Evolutionary conservation across 164 flowering plant genomes (phyloP).

Genomic region (Platanus orientalis): DNA sequence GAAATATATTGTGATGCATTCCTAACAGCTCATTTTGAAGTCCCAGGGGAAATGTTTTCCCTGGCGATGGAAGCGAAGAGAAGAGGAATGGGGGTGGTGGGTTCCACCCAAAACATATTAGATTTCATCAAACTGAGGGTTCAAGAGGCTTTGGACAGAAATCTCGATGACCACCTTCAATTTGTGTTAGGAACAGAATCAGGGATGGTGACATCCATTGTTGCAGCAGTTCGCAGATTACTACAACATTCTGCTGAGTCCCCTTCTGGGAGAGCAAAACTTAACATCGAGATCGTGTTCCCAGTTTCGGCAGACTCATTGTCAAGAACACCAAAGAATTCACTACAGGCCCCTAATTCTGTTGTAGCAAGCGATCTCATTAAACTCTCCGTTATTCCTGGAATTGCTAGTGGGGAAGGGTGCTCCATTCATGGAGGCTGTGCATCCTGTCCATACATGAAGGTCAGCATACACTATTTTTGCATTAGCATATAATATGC

Average conservation of each 20-base stretch:
- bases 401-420: conserved; percentile 94
- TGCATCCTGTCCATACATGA: conserved; percentile 99
- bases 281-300: conserved; percentile 84
- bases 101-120: conserved; percentile 92
- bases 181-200: conserved; percentile 97
- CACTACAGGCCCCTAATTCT: conserved; percentile 28
- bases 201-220: conserved; percentile 97
- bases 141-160: conserved; percentile 78
- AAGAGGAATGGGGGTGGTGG: conserved; percentile 99
- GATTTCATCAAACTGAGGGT: conserved; percentile 84
- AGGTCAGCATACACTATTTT: conserved; percentile 43
- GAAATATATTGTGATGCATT: conserved; percentile 91
- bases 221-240: conserved; percentile 59
- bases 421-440: conserved; percentile 99
- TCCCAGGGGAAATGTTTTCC: conserved; percentile 98
- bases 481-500: too few relatives aligned
- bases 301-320: conserved; percentile 95
- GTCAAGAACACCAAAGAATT: conserved; percentile 43
- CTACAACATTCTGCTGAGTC: conserved; percentile 42
- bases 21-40: conserved; percentile 95
- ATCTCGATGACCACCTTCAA: conserved; percentile 78
- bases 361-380: conserved; percentile 32
- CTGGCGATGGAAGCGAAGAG: conserved; percentile 96
- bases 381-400: conserved; percentile 70
- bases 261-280: conserved; percentile 36